Percentiles rank a stretch among this genome's conserved stretches.
Conservation (phyloP, 2,329 filamentous ascomycete species). For the Lecanicillium sp. region DNA sequence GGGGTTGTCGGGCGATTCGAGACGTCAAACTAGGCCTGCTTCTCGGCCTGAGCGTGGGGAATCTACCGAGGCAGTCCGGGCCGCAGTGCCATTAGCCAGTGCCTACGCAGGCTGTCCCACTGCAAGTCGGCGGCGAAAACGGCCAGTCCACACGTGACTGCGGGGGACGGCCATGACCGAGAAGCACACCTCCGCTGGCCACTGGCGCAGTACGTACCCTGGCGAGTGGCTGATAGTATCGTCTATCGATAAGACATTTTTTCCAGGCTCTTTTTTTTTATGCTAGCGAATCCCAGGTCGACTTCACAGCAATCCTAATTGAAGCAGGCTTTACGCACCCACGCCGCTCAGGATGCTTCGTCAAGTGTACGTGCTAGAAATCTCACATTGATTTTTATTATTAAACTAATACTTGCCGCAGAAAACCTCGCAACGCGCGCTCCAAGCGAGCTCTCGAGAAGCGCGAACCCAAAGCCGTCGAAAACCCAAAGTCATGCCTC, state of each 20-base stretch:
- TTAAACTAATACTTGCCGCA: conserved; percentile 16
- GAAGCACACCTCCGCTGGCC: no score
- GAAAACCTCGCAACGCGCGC: conserved; percentile 65
- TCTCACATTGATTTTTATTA: no score
- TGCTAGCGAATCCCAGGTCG: conserved; percentile 8
- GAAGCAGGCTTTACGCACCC: conserved; percentile 2
- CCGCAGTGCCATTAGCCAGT: conserved; percentile 4
- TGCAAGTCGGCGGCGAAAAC: conserved; percentile 1
- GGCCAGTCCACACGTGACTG: conserved; percentile 24
- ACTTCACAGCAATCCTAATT: conserved; percentile 8
- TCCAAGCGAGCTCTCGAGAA: conserved; percentile 93
- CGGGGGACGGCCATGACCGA: conserved; percentile 14
- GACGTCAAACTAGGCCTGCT: conserved; percentile 10
- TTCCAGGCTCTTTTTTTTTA: conserved; percentile 7
- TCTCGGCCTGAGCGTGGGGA: conserved; percentile 12
- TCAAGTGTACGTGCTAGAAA: conserved; percentile 35
- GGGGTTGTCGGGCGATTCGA: conserved; percentile 8
- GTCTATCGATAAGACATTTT: conserved; percentile 27
- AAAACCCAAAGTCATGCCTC: conserved; percentile 85
- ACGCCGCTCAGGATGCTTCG: conserved; percentile 42
- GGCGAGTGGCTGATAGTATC: no score
- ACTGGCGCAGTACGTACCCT: no score
- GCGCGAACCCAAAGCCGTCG: conserved; percentile 77
- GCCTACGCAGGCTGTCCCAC: neutral
- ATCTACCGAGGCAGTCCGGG: conserved; percentile 14